A percentile compares a stretch with the other conserved stretches of the same genome.
Evolutionary conservation across 2,329 filamentous ascomycete species (phyloP).

Genomic region (Hymenoscyphus occultus): DNA sequence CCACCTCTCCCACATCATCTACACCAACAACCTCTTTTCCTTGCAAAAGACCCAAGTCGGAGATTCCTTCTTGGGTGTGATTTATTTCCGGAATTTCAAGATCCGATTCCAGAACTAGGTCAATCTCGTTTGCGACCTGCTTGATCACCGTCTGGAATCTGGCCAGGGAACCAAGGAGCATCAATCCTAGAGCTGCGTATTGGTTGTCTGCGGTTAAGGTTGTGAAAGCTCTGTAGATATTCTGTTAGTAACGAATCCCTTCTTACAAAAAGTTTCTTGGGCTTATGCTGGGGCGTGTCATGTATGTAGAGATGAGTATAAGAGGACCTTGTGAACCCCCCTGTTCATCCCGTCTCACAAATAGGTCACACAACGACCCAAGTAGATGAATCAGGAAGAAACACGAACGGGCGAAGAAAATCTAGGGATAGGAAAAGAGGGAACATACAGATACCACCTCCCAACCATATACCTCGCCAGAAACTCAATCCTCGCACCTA

Average conservation of each 20-base stretch:
- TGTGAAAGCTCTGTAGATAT: conserved; percentile 54
- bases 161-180: conserved; percentile 63
- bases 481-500: conserved; percentile 38
- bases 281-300: no score
- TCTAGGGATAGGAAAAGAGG: conserved; percentile 17
- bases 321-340: not conserved
- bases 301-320: not conserved
- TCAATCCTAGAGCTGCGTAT: conserved; percentile 67
- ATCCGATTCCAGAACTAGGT: conserved; percentile 11
- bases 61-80: not conserved
- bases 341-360: not conserved
- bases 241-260: not conserved
- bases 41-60: not conserved
- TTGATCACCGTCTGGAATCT: conserved; percentile 47
- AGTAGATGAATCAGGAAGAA: not conserved
- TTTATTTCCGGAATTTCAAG: not conserved
- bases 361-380: no score
- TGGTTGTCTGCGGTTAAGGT: conserved; percentile 70
- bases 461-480: conserved; percentile 41
- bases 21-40: not conserved
- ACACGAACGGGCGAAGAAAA: not conserved
- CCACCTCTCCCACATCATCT: conserved; percentile 34
- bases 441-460: conserved; percentile 45
- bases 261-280: not conserved
- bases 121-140: conserved; percentile 6